A percentile compares a stretch with the other conserved stretches of the same genome.
Conservation (phyloP, 2,329 filamentous ascomycete species). For the Dactylellina cionopaga region DNA sequence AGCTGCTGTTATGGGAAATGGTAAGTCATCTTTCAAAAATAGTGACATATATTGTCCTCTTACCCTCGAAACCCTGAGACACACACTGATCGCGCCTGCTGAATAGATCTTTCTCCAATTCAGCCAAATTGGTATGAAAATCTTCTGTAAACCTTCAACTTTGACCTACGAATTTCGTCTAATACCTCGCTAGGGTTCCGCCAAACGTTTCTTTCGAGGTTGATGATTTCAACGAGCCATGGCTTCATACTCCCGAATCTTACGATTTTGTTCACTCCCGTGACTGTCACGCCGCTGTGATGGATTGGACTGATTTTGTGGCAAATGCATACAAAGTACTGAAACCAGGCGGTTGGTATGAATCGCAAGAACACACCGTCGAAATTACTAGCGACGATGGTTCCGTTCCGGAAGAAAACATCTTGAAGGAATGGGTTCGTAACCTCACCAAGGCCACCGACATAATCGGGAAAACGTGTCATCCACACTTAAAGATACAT, state of each 20-base stretch:
- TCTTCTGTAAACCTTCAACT: no score
- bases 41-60: no score
- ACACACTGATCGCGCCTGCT: no score
- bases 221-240: constrained; percentile 55
- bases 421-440: constrained; percentile 38
- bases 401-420: constrained; percentile 40
- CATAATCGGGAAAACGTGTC: constrained; percentile 23
- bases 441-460: constrained; percentile 26
- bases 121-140: constrained; percentile 57
- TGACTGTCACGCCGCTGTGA: constrained; percentile 69
- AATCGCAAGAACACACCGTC: constrained; percentile 55
- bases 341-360: constrained; percentile 67
- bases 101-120: constrained; percentile 59
- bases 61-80: no score
- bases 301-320: constrained; percentile 69
- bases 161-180: neutral
- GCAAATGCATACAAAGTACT: constrained; percentile 61
- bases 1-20: constrained; percentile 53
- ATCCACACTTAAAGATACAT: constrained; percentile 55
- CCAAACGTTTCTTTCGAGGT: constrained; percentile 55
- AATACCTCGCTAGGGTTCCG: constrained; percentile 32
- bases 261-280: constrained; percentile 56
- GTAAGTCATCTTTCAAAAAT: no score
- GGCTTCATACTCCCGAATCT: constrained; percentile 50
- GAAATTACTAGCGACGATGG: constrained; percentile 53